Evolutionary conservation across 208 protist genomes (phyloP).

Genomic region (Trypanosoma scelopori): DNA sequence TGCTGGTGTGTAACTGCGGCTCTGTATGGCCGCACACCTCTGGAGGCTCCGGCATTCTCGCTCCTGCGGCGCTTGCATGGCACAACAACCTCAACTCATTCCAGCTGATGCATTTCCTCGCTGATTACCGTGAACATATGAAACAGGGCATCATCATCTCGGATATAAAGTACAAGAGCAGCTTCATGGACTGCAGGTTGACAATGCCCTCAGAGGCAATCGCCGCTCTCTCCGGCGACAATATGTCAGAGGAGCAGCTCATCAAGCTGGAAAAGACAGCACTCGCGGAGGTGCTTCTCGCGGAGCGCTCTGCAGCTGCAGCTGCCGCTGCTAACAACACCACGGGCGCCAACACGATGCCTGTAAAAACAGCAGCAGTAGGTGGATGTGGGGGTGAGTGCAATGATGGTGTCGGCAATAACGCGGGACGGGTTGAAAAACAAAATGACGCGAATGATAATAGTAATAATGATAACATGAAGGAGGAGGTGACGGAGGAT

Average conservation of each 20-base stretch:
- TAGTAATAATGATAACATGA: background rate
- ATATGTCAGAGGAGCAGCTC: conserved; percentile 82
- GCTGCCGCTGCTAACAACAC: no score
- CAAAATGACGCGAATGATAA: background rate
- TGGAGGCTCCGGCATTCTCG: conserved; percentile 42
- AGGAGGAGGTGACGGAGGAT: background rate
- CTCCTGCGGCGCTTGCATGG: conserved; percentile 51
- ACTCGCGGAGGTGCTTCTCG: conserved; percentile 69
- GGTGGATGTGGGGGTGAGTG: background rate
- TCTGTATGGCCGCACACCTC: conserved; percentile 22
- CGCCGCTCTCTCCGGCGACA: conserved; percentile 68
- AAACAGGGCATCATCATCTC: conserved; percentile 79
- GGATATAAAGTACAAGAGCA: conserved; percentile 47
- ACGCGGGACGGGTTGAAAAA: background rate
- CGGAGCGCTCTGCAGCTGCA: conserved; percentile 10
- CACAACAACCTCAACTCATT: conserved; percentile 59
- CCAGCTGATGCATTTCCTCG: conserved; percentile 75
- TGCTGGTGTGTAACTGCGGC: conserved; percentile 71
- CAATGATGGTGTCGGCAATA: background rate
- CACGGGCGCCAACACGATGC: no score
- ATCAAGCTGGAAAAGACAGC: conserved; percentile 91
- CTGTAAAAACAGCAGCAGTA: background rate
- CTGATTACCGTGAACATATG: conserved; percentile 71
- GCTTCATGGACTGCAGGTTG: conserved; percentile 67
- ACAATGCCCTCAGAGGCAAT: conserved; percentile 79